Evolutionary conservation across 495 filamentous ascomycete species (phyloP).

Genomic region (Penicillium subrubescens): DNA sequence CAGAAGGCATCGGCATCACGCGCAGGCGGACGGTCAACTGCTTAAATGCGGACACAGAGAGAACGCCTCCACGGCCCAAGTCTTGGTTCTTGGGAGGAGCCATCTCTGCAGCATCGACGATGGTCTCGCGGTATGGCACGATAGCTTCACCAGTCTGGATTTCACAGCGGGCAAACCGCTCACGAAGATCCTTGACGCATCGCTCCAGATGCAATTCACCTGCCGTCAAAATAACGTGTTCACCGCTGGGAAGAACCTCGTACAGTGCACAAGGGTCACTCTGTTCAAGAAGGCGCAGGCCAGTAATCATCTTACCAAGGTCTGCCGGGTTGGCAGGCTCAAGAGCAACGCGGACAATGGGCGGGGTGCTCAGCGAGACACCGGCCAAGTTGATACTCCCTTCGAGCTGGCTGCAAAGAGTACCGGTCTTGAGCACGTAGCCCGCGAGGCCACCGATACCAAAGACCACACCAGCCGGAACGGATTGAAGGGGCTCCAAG

Average conservation of each 20-base stretch:
- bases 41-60: conserved; percentile 77
- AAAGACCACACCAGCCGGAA: conserved; percentile 93
- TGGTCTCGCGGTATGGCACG: conserved; percentile 93
- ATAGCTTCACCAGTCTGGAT: conserved; percentile 93
- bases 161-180: conserved; percentile 92
- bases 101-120: conserved; percentile 87
- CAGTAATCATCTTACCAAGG: conserved; percentile 89
- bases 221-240: conserved; percentile 93
- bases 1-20: conserved; percentile 75
- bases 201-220: conserved; percentile 94
- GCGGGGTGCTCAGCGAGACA: conserved; percentile 71
- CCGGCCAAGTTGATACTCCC: conserved; percentile 94
- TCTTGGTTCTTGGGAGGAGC: conserved; percentile 82
- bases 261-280: conserved; percentile 96
- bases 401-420: conserved; percentile 83
- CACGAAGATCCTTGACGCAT: conserved; percentile 89
- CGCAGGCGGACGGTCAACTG: conserved; percentile 77
- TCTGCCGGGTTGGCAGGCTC: conserved; percentile 88
- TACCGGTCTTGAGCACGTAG: conserved; percentile 90
- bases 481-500: conserved; percentile 78
- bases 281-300: conserved; percentile 84
- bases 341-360: conserved; percentile 93
- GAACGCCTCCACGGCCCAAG: conserved; percentile 79
- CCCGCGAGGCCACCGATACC: conserved; percentile 94
- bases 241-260: conserved; percentile 87